These are phyloP conservation scores for Xerocomellus dryophilus DNA, from an alignment of 768 basidiomycete genomes.

Conservation along the genomic window DNA sequence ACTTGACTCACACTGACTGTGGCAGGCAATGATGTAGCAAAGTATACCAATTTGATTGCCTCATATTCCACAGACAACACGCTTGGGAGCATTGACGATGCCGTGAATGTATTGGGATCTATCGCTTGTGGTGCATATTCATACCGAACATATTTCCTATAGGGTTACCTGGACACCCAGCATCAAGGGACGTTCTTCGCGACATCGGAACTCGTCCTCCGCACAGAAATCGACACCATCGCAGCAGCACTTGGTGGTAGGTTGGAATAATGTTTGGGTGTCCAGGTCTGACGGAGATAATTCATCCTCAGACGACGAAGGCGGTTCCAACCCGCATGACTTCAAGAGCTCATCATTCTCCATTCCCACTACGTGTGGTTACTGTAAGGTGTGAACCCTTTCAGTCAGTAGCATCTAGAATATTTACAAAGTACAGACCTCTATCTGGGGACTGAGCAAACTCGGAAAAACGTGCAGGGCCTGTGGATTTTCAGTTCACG, in stretches of 20 bases:
- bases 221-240: slow-evolving; percentile 65
- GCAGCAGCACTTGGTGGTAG: slow-evolving; percentile 59
- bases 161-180: slow-evolving; percentile 63
- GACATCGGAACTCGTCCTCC: slow-evolving; percentile 55
- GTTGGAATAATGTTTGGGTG: slow-evolving; percentile 16
- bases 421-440: slow-evolving; percentile 45
- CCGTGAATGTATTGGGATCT: slow-evolving; percentile 18
- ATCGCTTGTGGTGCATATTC: not conserved
- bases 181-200: slow-evolving; percentile 56
- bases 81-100: slow-evolving; percentile 51
- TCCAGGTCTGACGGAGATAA: slow-evolving; percentile 7
- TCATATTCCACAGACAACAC: slow-evolving; percentile 46
- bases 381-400: slow-evolving; percentile 61
- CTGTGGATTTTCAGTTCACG: slow-evolving; percentile 77
- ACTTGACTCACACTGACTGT: slow-evolving; percentile 4
- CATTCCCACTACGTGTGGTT: slow-evolving; percentile 77
- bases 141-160: slow-evolving; percentile 3
- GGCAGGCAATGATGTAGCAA: slow-evolving; percentile 54
- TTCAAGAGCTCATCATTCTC: slow-evolving; percentile 88
- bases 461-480: slow-evolving; percentile 81
- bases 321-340: slow-evolving; percentile 63
- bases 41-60: slow-evolving; percentile 44
- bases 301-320: slow-evolving; percentile 60
- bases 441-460: slow-evolving; percentile 85
- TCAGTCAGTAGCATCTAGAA: not conserved